A percentile compares a stretch with the other conserved stretches of the same genome.
phyloP scores from a whole-genome alignment of 2,329 filamentous ascomycete genomes.

The Ceratocystis destructans region DNA sequence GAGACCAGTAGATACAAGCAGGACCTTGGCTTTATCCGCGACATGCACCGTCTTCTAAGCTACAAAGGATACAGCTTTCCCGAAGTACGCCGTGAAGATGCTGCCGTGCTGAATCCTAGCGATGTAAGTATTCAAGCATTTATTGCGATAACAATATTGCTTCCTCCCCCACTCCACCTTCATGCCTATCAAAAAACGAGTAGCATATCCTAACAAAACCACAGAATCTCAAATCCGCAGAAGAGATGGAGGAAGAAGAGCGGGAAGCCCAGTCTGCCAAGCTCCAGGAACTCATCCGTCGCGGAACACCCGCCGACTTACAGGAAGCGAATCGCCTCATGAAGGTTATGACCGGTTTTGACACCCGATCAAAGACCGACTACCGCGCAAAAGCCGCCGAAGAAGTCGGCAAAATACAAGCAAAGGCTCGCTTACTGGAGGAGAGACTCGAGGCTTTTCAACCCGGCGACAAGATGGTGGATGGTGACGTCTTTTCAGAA shows the following conservation, averaged over 20 bases:
- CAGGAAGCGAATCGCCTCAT: conserved; percentile 96
- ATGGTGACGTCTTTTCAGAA: conserved; percentile 62
- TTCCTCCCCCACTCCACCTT: not conserved
- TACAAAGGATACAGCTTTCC: conserved; percentile 98
- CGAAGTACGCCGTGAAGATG: conserved; percentile 82
- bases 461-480: conserved; percentile 62
- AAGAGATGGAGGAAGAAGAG: conserved; percentile 98
- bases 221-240: conserved; percentile 84
- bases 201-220: conserved; percentile 2
- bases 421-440: conserved; percentile 83
- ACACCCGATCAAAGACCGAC: conserved; percentile 89
- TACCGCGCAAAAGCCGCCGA: conserved; percentile 96
- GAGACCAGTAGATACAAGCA: conserved; percentile 96
- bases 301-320: conserved; percentile 80
- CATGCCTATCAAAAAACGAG: not conserved
- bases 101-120: conserved; percentile 88
- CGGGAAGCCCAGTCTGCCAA: conserved; percentile 93
- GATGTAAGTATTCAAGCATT: conserved; percentile 50
- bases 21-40: conserved; percentile 85
- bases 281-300: conserved; percentile 85
- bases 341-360: conserved; percentile 98
- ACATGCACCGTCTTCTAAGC: conserved; percentile 90
- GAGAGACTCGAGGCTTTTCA: conserved; percentile 80
- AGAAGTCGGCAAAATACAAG: conserved; percentile 86
- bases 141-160: not conserved